Evolutionary conservation across 805 yeast species (phyloP), one percentile per base, ranked within the genome.

Genomic region (Pichia pseudocactophila): DNA sequence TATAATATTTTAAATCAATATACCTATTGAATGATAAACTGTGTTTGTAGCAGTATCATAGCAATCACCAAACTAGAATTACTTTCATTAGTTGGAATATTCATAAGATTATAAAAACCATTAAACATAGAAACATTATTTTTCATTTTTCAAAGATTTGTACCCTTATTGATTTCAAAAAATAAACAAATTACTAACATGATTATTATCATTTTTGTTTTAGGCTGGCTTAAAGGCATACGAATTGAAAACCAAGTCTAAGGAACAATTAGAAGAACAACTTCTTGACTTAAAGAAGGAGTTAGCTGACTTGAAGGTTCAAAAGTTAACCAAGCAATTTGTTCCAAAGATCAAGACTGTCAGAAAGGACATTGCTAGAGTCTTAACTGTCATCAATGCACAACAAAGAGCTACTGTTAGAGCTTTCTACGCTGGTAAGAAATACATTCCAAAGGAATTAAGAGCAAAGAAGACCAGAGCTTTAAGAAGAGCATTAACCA

Each of bases 401-500:
- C 86, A 83, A 78, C 96, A 88, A 76, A 88, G 98, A 77, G 88
- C 82, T 58, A 80, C 82, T 61, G 96, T 87, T 68, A 86, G 86
- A 74, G 92, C 82, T 67, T 82, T 85, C 79, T 89, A 89, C 90
- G 78, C 79, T 59, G 92, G 88, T 70, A 82, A 85, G 82, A 89
- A 87, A 76, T 84, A 80, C 82, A 77, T 79, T 71, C 97, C 98
- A 78, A 89, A 90, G 79, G 97, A 89, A 71, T 80, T 92, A 76
- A 90, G 97, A 78, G 95, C 88, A 63, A 92, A 92, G 90, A 86
- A 92, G 84, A 92, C 99, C 74, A 90, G 97, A 82, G 97, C 98
- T 71, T 74, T 90, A 74, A 90, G 98, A 85, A 85, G 97, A 80
- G 79, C 81, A 68, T 79, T 92, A 68, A 80, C 97, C 71, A 76